Evolutionary conservation across 768 basidiomycete genomes (phyloP).

Genomic region (Tulasnella sp.): DNA sequence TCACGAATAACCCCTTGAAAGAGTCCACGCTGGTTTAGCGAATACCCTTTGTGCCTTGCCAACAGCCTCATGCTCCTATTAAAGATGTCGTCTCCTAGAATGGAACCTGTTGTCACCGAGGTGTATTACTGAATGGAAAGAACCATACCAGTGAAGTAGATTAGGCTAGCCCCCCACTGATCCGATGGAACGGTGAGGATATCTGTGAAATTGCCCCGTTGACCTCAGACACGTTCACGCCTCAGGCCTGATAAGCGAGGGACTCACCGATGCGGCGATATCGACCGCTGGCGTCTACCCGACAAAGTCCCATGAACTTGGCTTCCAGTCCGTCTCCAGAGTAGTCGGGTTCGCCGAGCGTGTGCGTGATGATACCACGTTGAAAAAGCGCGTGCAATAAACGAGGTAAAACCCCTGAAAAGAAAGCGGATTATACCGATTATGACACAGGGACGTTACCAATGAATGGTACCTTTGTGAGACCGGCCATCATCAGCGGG

Average conservation of each 20-base stretch:
- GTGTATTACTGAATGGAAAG: background rate
- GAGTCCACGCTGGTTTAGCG: conserved; percentile 78
- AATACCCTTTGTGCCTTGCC: conserved; percentile 67
- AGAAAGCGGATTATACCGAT: too few species aligned
- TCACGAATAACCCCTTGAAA: conserved; percentile 62
- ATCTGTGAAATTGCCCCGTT: conserved; percentile 33
- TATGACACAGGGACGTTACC: conserved; percentile 1
- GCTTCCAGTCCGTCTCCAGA: conserved; percentile 49
- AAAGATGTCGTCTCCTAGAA: conserved; percentile 74
- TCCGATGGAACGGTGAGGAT: conserved; percentile 72
- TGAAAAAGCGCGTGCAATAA: conserved; percentile 47
- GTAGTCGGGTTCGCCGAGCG: conserved; percentile 60
- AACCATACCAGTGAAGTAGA: conserved; percentile 75
- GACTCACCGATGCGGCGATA: conserved; percentile 50
- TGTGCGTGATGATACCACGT: conserved; percentile 60
- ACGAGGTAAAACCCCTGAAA: conserved; percentile 44
- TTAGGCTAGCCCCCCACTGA: conserved; percentile 65
- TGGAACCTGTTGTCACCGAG: background rate
- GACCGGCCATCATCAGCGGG: conserved; percentile 57
- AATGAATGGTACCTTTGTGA: conserved; percentile 45
- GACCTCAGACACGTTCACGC: background rate
- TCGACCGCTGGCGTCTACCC: conserved; percentile 35
- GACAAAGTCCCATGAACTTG: conserved; percentile 73
- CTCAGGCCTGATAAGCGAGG: background rate
- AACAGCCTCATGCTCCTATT: conserved; percentile 81